Evolutionary conservation across 2,329 filamentous ascomycete species (phyloP).

Genomic region (Fusarium neocosmosporiellum): DNA sequence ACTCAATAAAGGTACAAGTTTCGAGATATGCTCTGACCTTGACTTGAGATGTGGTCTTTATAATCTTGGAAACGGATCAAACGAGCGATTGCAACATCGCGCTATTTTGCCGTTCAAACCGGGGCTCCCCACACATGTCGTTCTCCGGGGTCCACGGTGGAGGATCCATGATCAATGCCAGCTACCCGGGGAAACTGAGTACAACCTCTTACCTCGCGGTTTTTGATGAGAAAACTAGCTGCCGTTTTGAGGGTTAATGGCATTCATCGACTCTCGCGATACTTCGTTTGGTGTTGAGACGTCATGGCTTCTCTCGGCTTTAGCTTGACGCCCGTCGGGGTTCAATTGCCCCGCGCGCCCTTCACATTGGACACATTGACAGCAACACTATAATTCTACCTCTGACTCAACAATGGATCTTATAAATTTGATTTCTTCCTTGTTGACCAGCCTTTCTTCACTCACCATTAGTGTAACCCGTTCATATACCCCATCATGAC

Average conservation of each 20-base stretch:
- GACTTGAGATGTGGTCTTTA: not conserved
- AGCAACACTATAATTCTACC: conserved; percentile 6
- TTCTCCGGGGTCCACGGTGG: not conserved
- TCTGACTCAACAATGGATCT: conserved; percentile 1
- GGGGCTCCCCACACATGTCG: conserved; percentile 10
- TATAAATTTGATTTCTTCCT: not conserved
- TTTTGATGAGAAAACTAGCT: not conserved
- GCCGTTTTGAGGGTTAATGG: not conserved
- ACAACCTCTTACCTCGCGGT: not conserved
- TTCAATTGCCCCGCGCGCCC: conserved; percentile 30
- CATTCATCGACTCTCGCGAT: not conserved
- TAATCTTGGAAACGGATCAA: not conserved
- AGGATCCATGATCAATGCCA: not conserved
- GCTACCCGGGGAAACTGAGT: conserved; percentile 5
- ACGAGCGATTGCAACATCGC: not conserved
- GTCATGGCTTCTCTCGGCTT: not conserved
- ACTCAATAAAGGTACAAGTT: not conserved
- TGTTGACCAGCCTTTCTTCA: not conserved
- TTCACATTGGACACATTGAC: conserved; percentile 25
- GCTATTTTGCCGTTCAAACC: not conserved
- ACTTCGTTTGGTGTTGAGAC: not conserved
- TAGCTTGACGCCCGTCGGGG: not conserved
- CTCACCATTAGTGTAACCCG: no score
- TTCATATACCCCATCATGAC: conserved; percentile 24
- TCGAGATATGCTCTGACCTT: not conserved